Base-by-base conservation (phyloP, 2,329 filamentous ascomycete species). In the Fusarium sulawesiense region DNA sequence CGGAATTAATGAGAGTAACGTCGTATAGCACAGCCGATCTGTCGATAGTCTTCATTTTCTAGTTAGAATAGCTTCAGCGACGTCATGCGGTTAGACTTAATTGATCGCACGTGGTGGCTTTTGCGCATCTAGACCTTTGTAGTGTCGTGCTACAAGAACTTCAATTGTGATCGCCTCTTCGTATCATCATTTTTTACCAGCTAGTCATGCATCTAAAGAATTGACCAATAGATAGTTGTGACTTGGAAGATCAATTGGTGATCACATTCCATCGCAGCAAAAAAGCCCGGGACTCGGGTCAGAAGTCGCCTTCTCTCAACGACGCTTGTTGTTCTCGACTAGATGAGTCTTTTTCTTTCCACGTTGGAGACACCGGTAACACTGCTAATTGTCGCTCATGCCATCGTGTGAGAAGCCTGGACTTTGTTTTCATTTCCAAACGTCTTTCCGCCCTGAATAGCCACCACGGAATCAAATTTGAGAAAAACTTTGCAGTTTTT, bases 1-100 rank as follows among this genome's bases (percentile, higher is more conserved):
- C 34, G 7, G 16, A 48, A 27, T 48, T n/a, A 51, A 59, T 4
- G 16, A 32, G 34, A 48, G 60, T 7, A 20, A 54, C 7, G 54
- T 65, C 54, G 62, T 65, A 65, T 53, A 60, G 54, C 27, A 60
- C 23, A 50, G 62, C 49, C 60, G 53, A 32, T 65, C 32, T 25
- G 42, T 32, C 18, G n/a, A 25, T 11, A 23, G 4, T 64, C 14
- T 27, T 29, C 7, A 34, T 14, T 8, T 16, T n/a, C 11, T 12
- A 21, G 18, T 25, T 21, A 23, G 3, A 6, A 16, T 9, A 46
- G 41, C 42, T n/a, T 49, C 8, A 48, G 9, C 20, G 14, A 20
- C 10, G 8, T 32, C 18, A 64, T 56, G 32, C 32, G 30, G 18
- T n/a, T 10, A 25, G 25, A 13, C 20, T 18, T 13, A 37, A 20